Conservation (phyloP, 805 yeast species). For the Nakazawaea anatomiae region DNA sequence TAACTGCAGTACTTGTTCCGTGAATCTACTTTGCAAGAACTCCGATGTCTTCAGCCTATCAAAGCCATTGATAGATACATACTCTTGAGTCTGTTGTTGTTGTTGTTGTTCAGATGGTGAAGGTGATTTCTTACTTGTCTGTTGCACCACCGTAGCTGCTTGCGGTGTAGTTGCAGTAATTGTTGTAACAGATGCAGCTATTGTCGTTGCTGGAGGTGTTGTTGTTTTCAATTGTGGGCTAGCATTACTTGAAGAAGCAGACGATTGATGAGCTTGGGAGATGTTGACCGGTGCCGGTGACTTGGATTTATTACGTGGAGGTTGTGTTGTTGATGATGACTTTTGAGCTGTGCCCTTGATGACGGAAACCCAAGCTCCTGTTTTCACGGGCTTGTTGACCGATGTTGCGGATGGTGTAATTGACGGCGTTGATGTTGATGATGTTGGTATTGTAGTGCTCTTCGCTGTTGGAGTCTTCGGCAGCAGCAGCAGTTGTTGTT, state of each 20-base stretch:
- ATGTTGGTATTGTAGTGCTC: not conserved
- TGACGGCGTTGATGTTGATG: not conserved
- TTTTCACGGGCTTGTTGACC: not conserved
- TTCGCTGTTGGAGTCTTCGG: not conserved
- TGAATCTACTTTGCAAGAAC: constrained; percentile 2
- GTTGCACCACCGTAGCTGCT: not conserved
- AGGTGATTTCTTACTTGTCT: not conserved
- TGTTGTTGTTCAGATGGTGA: not conserved
- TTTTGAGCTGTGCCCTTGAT: not conserved
- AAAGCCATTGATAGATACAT: constrained; percentile 1
- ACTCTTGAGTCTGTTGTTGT: not conserved
- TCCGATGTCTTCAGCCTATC: not conserved
- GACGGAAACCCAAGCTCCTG: not conserved
- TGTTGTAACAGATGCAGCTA: not conserved
- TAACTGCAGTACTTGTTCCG: not conserved
- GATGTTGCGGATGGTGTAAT: not conserved
- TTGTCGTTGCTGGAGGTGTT: not conserved
- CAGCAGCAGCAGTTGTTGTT: not conserved
- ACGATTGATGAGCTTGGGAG: not conserved
- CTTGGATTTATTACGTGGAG: not conserved
- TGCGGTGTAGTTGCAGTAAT: not conserved
- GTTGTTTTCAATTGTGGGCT: too few species aligned
- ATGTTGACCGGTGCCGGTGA: not conserved
- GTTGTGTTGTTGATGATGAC: not conserved
- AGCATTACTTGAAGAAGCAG: not conserved